Evolutionary conservation across 2,329 filamentous ascomycete species (phyloP).

Genomic region (Diaporthe sp.): DNA sequence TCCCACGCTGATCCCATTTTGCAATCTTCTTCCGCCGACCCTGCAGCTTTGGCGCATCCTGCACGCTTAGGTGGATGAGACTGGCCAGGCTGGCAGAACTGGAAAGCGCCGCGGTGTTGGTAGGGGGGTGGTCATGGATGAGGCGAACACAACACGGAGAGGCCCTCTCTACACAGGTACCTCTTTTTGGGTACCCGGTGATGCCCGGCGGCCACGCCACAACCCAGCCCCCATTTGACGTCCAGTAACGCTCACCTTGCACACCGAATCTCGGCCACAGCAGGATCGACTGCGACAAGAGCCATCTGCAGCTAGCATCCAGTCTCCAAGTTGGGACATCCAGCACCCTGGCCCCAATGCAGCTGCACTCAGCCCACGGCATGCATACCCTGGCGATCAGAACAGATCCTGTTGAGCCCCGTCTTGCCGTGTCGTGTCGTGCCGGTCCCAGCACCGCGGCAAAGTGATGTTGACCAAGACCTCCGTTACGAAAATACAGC

Average conservation of each 20-base stretch:
- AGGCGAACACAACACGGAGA: not conserved
- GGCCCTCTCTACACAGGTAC: not conserved
- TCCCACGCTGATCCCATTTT: conserved; percentile 14
- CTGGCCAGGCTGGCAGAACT: not conserved
- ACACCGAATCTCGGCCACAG: conserved; percentile 27
- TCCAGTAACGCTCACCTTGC: conserved; percentile 11
- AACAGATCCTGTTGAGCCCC: conserved; percentile 24
- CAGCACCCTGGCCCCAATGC: not conserved
- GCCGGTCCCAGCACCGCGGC: conserved; percentile 23
- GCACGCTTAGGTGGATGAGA: conserved; percentile 3
- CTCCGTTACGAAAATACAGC: conserved; percentile 5
- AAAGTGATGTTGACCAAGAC: not conserved
- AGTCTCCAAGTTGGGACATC: conserved; percentile 3
- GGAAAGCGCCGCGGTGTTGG: not conserved
- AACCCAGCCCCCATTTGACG: conserved; percentile 1
- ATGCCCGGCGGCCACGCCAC: conserved; percentile 17
- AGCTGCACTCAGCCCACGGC: not conserved
- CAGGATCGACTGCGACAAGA: conserved; percentile 23
- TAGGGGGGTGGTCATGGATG: not conserved
- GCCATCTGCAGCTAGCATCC: conserved; percentile 8
- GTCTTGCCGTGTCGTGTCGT: not conserved
- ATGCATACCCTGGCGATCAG: not conserved
- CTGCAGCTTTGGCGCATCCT: conserved; percentile 14
- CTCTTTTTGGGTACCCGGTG: conserved; percentile 1
- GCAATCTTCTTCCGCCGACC: not conserved